Base-by-base conservation (phyloP, 2,329 filamentous ascomycete species). In the Tolypocladium capitatum region DNA sequence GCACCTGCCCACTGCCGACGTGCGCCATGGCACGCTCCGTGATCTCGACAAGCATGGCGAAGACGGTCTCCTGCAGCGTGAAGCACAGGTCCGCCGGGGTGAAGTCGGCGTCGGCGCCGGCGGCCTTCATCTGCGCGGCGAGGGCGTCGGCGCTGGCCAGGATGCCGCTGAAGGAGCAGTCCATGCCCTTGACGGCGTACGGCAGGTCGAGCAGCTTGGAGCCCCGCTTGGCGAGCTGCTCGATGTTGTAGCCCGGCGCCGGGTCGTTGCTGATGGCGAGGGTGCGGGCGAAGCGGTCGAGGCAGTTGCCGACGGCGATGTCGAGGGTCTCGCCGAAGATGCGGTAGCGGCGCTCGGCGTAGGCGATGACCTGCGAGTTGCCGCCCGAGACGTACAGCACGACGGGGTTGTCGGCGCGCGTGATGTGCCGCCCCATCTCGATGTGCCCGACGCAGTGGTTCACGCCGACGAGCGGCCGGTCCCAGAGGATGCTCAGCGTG, bases 381-480 rank as follows among this genome's bases (percentile, higher is more conserved):
- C 92, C 92, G 52, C 92, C 92, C 21, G 81, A 88, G 36, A 97
- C 92, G 67, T 98, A 98, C 35, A 98, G 73, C 43, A 98, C 92
- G 33, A 97, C 90, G 0, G 92, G 92, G 67, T 98, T 91, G 24
- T 78, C 71, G 16, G 92, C 89, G 50, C 87, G 86, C 5, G 92
- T 97, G 62, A 98, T 95, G 50, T 85, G 78, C 45, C 92, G 78
- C 31, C 92, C 92, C 92, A 98, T 98, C 71, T 98, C 92, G 59
- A 98, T 97, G 67, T 98, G 92, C 40, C 92, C 92, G 43, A 98
- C 86, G 66, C 92, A 98, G 68, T 98, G 92, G 68, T 98, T 98
- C 27, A 98, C 92, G 24, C 89, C 91, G 3, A 98, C 83, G 34
- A 98, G 73, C n/a, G 85, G 81, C 66, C 87, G 88, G 46, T 72